Percentiles rank a stretch among this genome's conserved stretches.
Conservation (phyloP, 2,329 filamentous ascomycete species). For the Calonectria hongkongensis region DNA sequence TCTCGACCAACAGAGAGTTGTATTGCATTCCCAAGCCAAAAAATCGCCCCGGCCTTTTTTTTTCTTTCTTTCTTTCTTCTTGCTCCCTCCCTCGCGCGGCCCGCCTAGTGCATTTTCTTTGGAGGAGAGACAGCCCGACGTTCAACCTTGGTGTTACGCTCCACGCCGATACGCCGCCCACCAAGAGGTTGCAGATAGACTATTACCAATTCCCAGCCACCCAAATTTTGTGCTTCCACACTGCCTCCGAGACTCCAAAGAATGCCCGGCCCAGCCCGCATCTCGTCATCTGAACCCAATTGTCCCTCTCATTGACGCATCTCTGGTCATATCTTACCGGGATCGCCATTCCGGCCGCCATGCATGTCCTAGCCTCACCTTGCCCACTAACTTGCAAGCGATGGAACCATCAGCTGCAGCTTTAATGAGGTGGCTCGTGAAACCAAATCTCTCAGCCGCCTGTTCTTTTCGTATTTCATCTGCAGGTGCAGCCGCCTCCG, state of each 20-base stretch:
- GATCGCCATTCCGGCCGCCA: slow-evolving; percentile 17
- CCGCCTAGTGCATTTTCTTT: slow-evolving; percentile 19
- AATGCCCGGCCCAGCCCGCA: slow-evolving; percentile 11
- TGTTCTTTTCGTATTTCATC: slow-evolving; percentile 4
- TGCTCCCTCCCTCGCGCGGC: neutral
- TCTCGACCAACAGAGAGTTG: slow-evolving; percentile 20
- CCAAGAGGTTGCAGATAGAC: slow-evolving; percentile 40
- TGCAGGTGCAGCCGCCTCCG: neutral
- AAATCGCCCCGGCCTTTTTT: neutral
- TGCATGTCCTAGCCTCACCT: slow-evolving; percentile 9
- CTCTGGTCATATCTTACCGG: slow-evolving; percentile 6
- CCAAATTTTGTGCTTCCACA: slow-evolving; percentile 18
- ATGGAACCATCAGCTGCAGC: slow-evolving; percentile 20
- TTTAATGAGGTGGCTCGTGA: slow-evolving; percentile 33
- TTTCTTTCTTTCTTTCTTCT: neutral
- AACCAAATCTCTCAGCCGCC: neutral
- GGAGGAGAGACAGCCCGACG: slow-evolving; percentile 13
- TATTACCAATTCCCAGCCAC: slow-evolving; percentile 32
- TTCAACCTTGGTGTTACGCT: slow-evolving; percentile 31
- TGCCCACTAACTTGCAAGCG: neutral
- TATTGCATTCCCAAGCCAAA: slow-evolving; percentile 18
- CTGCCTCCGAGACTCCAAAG: slow-evolving; percentile 16
- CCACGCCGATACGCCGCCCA: slow-evolving; percentile 21
- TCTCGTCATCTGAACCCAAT: slow-evolving; percentile 12
- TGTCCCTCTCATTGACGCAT: slow-evolving; percentile 1